Evolutionary conservation across 2,329 filamentous ascomycete species (phyloP).

Genomic region (Chrysoporthe deuterocubensis): DNA sequence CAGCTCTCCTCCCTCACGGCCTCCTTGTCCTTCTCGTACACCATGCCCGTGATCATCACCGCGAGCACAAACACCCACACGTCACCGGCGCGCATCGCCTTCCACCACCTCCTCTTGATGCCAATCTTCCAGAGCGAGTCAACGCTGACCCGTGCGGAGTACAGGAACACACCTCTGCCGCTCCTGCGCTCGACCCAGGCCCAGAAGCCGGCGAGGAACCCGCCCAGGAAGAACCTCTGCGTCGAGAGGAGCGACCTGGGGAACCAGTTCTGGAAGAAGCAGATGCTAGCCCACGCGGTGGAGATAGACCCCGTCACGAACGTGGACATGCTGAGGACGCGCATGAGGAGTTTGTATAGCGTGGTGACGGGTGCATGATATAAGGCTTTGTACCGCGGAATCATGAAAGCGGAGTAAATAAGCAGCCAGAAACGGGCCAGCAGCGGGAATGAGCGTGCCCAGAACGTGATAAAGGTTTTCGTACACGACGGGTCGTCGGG

Average conservation of each 20-base stretch:
- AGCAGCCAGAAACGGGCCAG: slow-evolving; percentile 78
- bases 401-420: slow-evolving; percentile 71
- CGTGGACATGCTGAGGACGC: slow-evolving; percentile 73
- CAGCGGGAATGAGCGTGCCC: slow-evolving; percentile 79
- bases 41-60: slow-evolving; percentile 75
- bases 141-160: slow-evolving; percentile 76
- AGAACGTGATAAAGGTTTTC: slow-evolving; percentile 85
- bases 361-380: slow-evolving; percentile 71
- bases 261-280: slow-evolving; percentile 81
- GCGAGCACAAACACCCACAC: slow-evolving; percentile 81
- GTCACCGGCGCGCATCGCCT: slow-evolving; percentile 79
- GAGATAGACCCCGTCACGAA: slow-evolving; percentile 85
- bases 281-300: slow-evolving; percentile 86
- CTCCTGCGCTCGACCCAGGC: slow-evolving; percentile 73
- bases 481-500: slow-evolving; percentile 86
- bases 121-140: slow-evolving; percentile 92
- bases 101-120: slow-evolving; percentile 89
- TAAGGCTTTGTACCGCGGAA: slow-evolving; percentile 70
- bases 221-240: slow-evolving; percentile 87
- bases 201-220: slow-evolving; percentile 84
- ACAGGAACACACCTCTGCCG: slow-evolving; percentile 74
- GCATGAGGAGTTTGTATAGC: slow-evolving; percentile 67
- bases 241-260: slow-evolving; percentile 76
- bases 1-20: slow-evolving; percentile 70
- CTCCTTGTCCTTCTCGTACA: slow-evolving; percentile 73